Percentiles rank a stretch among this genome's conserved stretches.
Evolutionary conservation across 164 flowering plant genomes (phyloP).

Genomic region (Warburgia ugandensis): DNA sequence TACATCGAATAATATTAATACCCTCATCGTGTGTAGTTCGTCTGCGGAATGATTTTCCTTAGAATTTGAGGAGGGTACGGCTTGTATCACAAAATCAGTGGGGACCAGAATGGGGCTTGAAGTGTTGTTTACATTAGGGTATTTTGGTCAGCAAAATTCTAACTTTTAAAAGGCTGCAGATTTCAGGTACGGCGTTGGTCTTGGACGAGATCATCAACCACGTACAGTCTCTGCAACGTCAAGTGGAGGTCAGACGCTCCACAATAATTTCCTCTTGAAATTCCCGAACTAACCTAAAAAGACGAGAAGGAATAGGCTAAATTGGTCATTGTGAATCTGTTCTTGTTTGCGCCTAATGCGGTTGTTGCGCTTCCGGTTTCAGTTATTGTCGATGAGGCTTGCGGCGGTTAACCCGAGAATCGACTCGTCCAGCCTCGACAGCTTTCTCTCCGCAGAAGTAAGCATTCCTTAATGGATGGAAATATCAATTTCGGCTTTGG

Average conservation of each 20-base stretch:
- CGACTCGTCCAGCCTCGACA: slow-evolving; percentile 54
- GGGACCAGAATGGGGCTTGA: too few species aligned
- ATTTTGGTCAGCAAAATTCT: too few species aligned
- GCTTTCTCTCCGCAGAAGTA: slow-evolving; percentile 55
- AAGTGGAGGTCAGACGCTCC: slow-evolving; percentile 64
- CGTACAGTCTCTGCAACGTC: slow-evolving; percentile 78
- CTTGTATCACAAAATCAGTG: too few species aligned
- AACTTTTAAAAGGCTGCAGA: slow-evolving; percentile 51
- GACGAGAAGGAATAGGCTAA: neutral
- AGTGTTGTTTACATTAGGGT: too few species aligned
- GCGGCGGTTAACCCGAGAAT: slow-evolving; percentile 82
- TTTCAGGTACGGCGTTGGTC: slow-evolving; percentile 85
- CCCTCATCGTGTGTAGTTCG: too few species aligned
- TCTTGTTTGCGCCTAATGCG: neutral
- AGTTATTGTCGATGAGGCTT: slow-evolving; percentile 87
- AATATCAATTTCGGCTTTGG: neutral
- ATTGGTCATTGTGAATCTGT: neutral
- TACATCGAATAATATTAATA: too few species aligned
- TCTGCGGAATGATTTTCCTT: too few species aligned
- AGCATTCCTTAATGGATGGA: neutral
- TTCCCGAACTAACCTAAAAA: too few species aligned
- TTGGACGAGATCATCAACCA: slow-evolving; percentile 92
- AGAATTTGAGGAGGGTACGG: too few species aligned
- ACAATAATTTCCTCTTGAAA: neutral
- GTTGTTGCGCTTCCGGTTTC: slow-evolving; percentile 11